Base-by-base conservation (phyloP, 257 asterid genomes). In the Nicotiana knightiana region DNA sequence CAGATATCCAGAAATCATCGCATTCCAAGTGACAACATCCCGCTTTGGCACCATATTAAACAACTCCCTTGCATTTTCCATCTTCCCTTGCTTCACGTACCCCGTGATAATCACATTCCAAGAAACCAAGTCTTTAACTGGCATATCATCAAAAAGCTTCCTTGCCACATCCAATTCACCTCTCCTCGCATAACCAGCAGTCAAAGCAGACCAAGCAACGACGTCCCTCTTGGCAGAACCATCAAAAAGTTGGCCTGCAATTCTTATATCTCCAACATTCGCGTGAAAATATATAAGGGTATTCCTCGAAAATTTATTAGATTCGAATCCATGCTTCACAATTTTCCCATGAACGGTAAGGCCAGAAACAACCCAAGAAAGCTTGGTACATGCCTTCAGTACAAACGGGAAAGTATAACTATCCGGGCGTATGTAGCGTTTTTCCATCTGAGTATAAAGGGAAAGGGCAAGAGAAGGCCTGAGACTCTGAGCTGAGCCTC, bases 81-180 rank as follows among this genome's bases (percentile, higher is more conserved):
- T 90, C 82, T 90, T 88, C 32, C 93, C 91, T 48, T 87, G 93
- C 85, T 92, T 92, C 77, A 88, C 90, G 16, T 93, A 93, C 75
- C 91, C 97, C 1, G 97, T 92, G 82, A 93, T 89, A 93, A 93
- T 92, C 70, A 93, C 95, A 73, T 92, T 93, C 95, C 95, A 92
- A 32, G 97, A 93, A 73, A 92, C 88, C 90, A 91, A 81, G 82
- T 93, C 97, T 88, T 89, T 93, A 76, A 59, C 87, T 4, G 93
- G 93, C 92, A 89, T 93, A 76, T 81, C 92, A 84, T 91, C 90
- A 21, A 93, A 92, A 35, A 92, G 85, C 68, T 12, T 26, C 87
- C 94, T 84, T 0, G 94, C 95, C 84, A 67, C 55, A 58, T 26
- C 68, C 85, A 92, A 87, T n/a, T 90, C 84, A 66, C 94, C 97